Conservation (phyloP, 2,329 filamentous ascomycete species). For the Calycina herbarum region DNA sequence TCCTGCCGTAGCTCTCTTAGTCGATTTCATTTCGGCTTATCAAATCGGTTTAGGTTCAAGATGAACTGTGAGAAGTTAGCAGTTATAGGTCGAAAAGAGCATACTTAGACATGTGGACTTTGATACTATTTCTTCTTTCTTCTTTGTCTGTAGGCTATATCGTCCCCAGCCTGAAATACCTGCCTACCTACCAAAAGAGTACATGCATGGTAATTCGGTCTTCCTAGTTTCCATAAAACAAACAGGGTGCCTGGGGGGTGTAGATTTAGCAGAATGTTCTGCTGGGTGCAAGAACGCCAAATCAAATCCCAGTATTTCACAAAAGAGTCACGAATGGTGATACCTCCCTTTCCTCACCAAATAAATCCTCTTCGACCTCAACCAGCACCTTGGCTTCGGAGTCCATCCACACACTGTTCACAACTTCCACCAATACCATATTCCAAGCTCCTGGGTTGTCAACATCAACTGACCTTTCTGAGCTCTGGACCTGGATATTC, state of each 20-base stretch:
- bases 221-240: not conserved
- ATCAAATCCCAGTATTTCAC: not conserved
- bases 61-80: not conserved
- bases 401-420: not conserved
- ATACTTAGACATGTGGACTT: not conserved
- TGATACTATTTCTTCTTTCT: conserved; percentile 1
- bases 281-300: not conserved
- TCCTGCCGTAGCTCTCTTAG: not conserved
- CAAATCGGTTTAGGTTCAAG: not conserved
- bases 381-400: not conserved
- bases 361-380: not conserved
- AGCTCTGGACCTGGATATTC: not conserved
- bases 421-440: not conserved
- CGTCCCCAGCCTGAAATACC: not conserved
- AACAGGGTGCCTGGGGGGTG: not conserved
- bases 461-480: not conserved
- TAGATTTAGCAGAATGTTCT: not conserved
- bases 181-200: too few relatives aligned
- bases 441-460: not conserved
- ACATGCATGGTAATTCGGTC: too few relatives aligned
- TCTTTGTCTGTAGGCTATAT: not conserved
- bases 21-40: not conserved
- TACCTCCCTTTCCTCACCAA: conserved; percentile 3
- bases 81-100: not conserved
- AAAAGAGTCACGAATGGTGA: not conserved